Conservation (phyloP, 2,329 filamentous ascomycete species). For the Colletotrichum higginsianum region DNA sequence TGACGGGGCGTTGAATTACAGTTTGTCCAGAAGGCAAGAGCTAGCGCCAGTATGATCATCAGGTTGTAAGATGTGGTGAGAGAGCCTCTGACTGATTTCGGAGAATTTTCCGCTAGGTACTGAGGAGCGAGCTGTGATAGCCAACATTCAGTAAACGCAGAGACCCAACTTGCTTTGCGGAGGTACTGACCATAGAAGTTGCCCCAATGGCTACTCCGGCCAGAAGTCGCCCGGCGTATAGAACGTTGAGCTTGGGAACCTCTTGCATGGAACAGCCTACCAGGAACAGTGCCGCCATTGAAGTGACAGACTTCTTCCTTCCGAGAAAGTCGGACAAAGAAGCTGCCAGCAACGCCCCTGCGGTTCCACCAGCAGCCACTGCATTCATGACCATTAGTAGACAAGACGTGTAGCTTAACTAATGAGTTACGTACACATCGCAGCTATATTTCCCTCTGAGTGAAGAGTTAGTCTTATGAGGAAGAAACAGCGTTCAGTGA, state of each 20-base stretch:
- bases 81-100: constrained; percentile 57
- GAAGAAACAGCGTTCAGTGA: no score
- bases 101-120: constrained; percentile 58
- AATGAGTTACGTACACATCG: constrained; percentile 47
- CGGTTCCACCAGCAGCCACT: constrained; percentile 55
- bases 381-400: constrained; percentile 35
- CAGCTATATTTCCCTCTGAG: constrained; percentile 51
- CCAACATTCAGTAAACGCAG: not conserved
- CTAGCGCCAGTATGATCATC: constrained; percentile 54
- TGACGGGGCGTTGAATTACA: constrained; percentile 11
- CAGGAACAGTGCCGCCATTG: constrained; percentile 52
- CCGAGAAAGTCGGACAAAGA: constrained; percentile 55
- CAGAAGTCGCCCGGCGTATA: constrained; percentile 56
- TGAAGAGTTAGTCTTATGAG: not conserved
- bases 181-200: constrained; percentile 49
- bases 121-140: constrained; percentile 52
- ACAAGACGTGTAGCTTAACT: not conserved
- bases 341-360: constrained; percentile 54
- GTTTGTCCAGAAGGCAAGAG: constrained; percentile 53
- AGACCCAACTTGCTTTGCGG: no score
- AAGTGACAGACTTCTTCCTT: constrained; percentile 52
- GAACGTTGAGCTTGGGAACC: constrained; percentile 52
- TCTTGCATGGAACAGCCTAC: constrained; percentile 54
- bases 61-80: constrained; percentile 58
- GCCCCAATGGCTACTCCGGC: constrained; percentile 54